These are phyloP conservation scores for Auricularia sp. DNA, from an alignment of 768 basidiomycete species.

Conservation along the genomic window DNA sequence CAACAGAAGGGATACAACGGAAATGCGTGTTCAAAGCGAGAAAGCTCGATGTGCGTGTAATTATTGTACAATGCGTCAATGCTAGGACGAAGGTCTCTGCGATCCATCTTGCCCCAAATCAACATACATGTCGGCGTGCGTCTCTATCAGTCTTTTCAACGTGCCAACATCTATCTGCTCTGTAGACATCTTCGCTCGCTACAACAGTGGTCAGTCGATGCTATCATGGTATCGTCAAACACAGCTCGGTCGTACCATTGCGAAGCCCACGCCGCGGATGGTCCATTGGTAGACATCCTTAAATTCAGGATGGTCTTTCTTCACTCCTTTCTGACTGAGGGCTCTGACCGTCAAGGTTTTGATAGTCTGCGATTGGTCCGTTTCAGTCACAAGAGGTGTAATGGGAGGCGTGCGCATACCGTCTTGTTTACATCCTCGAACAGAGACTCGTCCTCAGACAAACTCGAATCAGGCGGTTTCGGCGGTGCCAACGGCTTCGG, in stretches of 20 bases:
- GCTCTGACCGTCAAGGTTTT: background rate
- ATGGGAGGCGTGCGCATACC: background rate
- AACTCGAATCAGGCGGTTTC: background rate
- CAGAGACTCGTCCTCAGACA: background rate
- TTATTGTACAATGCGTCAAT: background rate
- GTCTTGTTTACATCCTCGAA: background rate
- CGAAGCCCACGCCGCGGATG: conserved; percentile 6
- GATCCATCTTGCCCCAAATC: background rate
- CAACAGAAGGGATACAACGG: too few relatives aligned
- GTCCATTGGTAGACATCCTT: conserved; percentile 7
- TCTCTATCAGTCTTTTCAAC: conserved; percentile 3
- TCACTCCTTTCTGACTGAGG: background rate
- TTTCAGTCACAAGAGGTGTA: too few relatives aligned
- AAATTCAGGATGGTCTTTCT: conserved; percentile 7
- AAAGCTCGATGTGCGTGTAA: background rate
- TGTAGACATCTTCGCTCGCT: background rate
- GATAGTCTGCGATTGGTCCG: background rate
- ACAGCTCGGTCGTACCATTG: conserved; percentile 1
- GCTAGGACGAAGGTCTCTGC: background rate
- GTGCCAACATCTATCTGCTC: background rate
- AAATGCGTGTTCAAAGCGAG: background rate
- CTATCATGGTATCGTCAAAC: too few relatives aligned
- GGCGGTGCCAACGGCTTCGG: background rate
- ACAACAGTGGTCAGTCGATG: background rate
- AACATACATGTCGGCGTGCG: conserved; percentile 8